Evolutionary conservation across 108 stramenopile genomes (phyloP).

Genomic region (Cyclostephanos tholiformis): DNA sequence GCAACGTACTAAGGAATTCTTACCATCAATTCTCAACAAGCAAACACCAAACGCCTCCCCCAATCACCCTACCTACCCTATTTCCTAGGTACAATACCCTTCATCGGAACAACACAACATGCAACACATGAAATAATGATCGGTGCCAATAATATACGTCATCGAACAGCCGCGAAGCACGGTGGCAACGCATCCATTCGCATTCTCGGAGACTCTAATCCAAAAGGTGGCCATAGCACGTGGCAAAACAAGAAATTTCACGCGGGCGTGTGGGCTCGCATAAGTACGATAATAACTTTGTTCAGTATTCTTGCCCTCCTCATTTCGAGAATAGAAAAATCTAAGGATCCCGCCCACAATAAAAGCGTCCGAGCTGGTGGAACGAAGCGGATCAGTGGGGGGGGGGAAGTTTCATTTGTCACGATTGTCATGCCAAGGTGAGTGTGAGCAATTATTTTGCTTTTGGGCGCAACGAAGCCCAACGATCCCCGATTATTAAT

Average conservation of each 20-base stretch:
- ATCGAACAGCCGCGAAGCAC: constrained; percentile 13
- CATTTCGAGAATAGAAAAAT: constrained; percentile 17
- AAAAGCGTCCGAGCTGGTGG: background rate
- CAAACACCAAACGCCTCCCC: no score
- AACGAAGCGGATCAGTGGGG: constrained; percentile 2
- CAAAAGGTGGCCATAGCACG: background rate
- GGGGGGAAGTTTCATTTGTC: constrained; percentile 53
- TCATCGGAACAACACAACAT: no score
- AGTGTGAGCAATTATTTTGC: background rate
- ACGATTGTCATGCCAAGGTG: constrained; percentile 69
- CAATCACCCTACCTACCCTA: no score
- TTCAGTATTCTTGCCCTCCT: constrained; percentile 21
- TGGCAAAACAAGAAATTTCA: constrained; percentile 28
- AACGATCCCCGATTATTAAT: background rate
- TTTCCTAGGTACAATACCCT: background rate
- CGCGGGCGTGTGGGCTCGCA: constrained; percentile 28
- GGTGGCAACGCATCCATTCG: background rate
- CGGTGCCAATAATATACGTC: constrained; percentile 19
- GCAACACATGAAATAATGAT: no score
- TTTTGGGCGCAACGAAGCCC: background rate
- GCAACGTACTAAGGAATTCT: background rate
- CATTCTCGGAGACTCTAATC: background rate
- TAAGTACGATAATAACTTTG: constrained; percentile 18
- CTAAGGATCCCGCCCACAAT: background rate
- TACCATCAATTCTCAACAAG: no score